phyloP scores from a whole-genome alignment of 2,329 filamentous ascomycete genomes.

The Waltergamsia citrina region DNA sequence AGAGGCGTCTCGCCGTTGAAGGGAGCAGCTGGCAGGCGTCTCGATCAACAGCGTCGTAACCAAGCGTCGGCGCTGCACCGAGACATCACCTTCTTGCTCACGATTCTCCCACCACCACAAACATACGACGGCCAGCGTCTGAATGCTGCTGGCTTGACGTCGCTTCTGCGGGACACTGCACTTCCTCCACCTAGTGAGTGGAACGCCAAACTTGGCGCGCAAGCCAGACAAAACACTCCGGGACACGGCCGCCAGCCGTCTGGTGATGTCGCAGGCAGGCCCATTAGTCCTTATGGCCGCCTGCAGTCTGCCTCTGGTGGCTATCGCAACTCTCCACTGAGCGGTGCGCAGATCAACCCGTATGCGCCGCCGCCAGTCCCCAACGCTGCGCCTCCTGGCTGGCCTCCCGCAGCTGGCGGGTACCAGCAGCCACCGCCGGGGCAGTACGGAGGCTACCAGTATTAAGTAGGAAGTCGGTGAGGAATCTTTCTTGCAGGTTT shows the following conservation, averaged over 20 bases:
- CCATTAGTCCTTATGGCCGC: conserved; percentile 38
- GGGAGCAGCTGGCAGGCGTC: conserved; percentile 73
- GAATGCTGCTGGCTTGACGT: conserved; percentile 61
- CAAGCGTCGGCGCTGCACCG: conserved; percentile 63
- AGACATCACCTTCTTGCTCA: conserved; percentile 54
- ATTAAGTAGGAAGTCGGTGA: conserved; percentile 13
- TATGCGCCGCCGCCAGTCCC: conserved; percentile 18
- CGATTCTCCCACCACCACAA: conserved; percentile 64
- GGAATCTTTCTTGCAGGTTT: no score
- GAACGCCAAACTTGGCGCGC: conserved; percentile 33
- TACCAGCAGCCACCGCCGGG: conserved; percentile 21
- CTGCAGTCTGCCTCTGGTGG: conserved; percentile 26
- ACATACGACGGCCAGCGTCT: conserved; percentile 65
- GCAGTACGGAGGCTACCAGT: conserved; percentile 26
- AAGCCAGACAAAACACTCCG: conserved; percentile 21
- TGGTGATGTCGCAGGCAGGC: conserved; percentile 31
- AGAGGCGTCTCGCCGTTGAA: conserved; percentile 91
- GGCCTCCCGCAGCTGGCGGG: conserved; percentile 17
- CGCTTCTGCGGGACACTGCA: conserved; percentile 58
- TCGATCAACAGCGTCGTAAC: conserved; percentile 66
- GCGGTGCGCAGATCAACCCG: conserved; percentile 14
- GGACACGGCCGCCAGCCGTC: conserved; percentile 30
- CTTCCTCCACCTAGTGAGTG: conserved; percentile 53
- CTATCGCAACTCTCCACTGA: conserved; percentile 42
- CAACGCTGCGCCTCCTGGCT: conserved; percentile 12